Evolutionary conservation across 1,284 basidiomycete species (phyloP).

Genomic region (Mycosarcoma maydis): DNA sequence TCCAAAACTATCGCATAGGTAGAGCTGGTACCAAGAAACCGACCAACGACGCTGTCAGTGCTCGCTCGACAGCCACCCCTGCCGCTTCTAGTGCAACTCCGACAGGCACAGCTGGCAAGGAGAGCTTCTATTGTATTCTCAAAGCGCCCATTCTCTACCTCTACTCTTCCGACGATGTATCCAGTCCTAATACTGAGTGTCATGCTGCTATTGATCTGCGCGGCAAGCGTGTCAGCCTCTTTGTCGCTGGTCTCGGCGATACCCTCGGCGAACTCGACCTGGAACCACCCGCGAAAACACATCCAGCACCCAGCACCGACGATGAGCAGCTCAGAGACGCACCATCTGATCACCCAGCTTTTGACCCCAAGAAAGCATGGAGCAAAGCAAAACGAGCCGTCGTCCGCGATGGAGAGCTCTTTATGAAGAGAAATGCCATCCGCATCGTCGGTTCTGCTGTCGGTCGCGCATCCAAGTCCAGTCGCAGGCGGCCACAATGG

Average conservation of each 20-base stretch:
- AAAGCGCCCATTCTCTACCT: slow-evolving; percentile 63
- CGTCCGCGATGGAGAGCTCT: slow-evolving; percentile 61
- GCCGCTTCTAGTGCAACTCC: slow-evolving; percentile 11
- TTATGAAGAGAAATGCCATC: slow-evolving; percentile 63
- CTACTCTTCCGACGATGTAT: slow-evolving; percentile 59
- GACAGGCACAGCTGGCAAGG: slow-evolving; percentile 37
- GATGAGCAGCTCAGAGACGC: slow-evolving; percentile 18
- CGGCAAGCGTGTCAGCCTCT: slow-evolving; percentile 62
- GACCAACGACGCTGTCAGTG: slow-evolving; percentile 3
- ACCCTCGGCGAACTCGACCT: slow-evolving; percentile 54
- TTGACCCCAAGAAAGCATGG: slow-evolving; percentile 26
- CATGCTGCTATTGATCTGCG: slow-evolving; percentile 63
- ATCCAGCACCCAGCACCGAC: slow-evolving; percentile 11
- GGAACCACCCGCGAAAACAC: slow-evolving; percentile 2
- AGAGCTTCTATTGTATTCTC: slow-evolving; percentile 60
- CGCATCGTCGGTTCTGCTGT: slow-evolving; percentile 49
- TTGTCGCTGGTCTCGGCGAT: slow-evolving; percentile 54
- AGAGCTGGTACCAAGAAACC: slow-evolving; percentile 18
- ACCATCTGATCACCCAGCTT: slow-evolving; percentile 11
- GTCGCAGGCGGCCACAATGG: slow-evolving; percentile 51
- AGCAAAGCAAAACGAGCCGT: slow-evolving; percentile 39
- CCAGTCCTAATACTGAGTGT: slow-evolving; percentile 56
- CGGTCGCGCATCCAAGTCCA: slow-evolving; percentile 12
- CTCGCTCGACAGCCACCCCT: slow-evolving; percentile 11
- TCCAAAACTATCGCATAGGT: slow-evolving; percentile 54